phyloP scores from a whole-genome alignment of 345 rosid genomes.

The Murraya paniculata region DNA sequence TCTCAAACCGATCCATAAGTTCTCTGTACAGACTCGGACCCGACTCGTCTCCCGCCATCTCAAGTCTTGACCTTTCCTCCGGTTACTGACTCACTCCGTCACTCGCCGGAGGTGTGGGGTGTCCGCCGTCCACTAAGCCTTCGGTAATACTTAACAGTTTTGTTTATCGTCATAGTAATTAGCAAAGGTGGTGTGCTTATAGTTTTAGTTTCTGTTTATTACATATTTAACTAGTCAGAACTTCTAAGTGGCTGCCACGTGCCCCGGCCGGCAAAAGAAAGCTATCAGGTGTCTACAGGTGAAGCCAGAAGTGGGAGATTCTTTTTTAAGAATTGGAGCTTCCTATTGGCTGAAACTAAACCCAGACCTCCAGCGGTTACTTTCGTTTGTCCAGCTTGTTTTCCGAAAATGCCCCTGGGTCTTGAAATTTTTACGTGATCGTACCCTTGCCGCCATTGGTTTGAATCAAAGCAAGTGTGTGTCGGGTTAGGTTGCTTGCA shows the following conservation, averaged over 20 bases:
- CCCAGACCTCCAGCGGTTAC: neutral
- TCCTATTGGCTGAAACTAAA: slow-evolving; percentile 13
- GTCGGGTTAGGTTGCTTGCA: slow-evolving; percentile 27
- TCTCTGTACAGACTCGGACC: slow-evolving; percentile 32
- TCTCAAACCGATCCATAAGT: slow-evolving; percentile 62
- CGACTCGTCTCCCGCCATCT: slow-evolving; percentile 42
- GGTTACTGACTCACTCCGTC: neutral
- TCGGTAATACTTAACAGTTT: too few species aligned
- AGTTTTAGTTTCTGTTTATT: neutral
- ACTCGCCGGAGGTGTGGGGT: neutral
- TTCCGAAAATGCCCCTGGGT: neutral
- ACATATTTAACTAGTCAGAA: neutral
- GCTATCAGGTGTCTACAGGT: slow-evolving; percentile 32
- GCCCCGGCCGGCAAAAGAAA: neutral
- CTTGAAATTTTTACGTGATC: neutral
- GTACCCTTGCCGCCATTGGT: slow-evolving; percentile 20
- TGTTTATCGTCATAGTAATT: neutral
- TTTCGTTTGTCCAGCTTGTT: neutral
- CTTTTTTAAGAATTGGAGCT: neutral
- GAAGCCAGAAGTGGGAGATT: neutral
- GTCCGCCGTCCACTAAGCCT: too few species aligned
- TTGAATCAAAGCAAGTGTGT: neutral
- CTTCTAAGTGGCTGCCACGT: slow-evolving; percentile 30
- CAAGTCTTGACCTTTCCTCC: slow-evolving; percentile 26
- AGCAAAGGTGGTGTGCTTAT: slow-evolving; percentile 19